Conservation (phyloP, 306 rosid species). For the Fragaria iinumae region DNA sequence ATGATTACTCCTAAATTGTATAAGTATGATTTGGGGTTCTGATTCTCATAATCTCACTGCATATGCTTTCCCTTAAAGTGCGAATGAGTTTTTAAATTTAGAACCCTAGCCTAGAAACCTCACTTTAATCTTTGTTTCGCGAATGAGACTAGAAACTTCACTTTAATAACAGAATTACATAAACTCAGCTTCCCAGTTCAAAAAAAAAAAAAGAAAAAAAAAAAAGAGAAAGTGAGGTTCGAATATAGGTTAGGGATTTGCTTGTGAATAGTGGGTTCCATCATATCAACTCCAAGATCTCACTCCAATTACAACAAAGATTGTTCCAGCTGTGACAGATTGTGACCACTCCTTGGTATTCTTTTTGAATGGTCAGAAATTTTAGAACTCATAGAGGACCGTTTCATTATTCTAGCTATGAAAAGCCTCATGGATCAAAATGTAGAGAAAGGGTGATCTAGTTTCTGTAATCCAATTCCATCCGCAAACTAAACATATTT, state of each 20-base stretch:
- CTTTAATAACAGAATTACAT: neutral
- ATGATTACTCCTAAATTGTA: too few relatives aligned
- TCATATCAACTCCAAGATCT: constrained; percentile 26
- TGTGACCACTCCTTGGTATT: constrained; percentile 53
- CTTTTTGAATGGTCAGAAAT: constrained; percentile 26
- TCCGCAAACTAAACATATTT: too few relatives aligned
- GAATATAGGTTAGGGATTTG: neutral
- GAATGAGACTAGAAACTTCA: too few relatives aligned
- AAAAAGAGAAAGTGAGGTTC: neutral
- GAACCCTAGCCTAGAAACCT: too few relatives aligned
- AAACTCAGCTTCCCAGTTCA: neutral
- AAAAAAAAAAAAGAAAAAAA: neutral
- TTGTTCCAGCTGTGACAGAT: constrained; percentile 26
- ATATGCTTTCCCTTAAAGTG: too few relatives aligned
- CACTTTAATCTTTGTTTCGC: too few relatives aligned
- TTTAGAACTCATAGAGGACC: neutral
- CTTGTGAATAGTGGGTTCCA: constrained; percentile 38
- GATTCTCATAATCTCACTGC: too few relatives aligned
- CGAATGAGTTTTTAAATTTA: too few relatives aligned
- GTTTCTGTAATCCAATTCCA: too few relatives aligned
- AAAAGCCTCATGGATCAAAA: neutral
- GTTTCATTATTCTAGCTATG: neutral
- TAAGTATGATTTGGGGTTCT: too few relatives aligned
- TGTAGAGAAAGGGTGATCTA: neutral
- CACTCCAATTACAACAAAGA: constrained; percentile 25